A percentile compares a stretch with the other conserved stretches of the same genome.
Evolutionary conservation across 2,329 filamentous ascomycete species (phyloP).

Genomic region (Monilinia aucupariae): DNA sequence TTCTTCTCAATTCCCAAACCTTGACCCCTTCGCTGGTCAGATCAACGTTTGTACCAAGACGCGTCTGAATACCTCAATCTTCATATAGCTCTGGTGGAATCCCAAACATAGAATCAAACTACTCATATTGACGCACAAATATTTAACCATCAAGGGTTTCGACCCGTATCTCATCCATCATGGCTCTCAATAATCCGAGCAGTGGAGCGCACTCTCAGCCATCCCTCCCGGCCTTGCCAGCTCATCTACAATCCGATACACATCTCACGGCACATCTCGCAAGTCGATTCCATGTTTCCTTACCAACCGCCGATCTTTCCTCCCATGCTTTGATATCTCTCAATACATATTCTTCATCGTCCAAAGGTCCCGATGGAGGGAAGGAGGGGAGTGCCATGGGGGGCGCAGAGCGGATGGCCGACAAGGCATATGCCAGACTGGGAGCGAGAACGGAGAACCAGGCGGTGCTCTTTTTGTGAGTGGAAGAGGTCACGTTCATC

Average conservation of each 20-base stretch:
- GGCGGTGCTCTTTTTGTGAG: slow-evolving; percentile 86
- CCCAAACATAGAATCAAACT: background rate
- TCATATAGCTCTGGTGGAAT: background rate
- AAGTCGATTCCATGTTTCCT: slow-evolving; percentile 83
- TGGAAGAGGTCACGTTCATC: slow-evolving; percentile 26
- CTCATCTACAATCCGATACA: slow-evolving; percentile 73
- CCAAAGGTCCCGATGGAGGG: slow-evolving; percentile 81
- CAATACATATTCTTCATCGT: slow-evolving; percentile 89
- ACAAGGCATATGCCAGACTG: slow-evolving; percentile 76
- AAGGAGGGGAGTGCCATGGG: slow-evolving; percentile 90
- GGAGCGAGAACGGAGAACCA: slow-evolving; percentile 91
- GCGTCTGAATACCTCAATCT: background rate
- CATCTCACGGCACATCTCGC: slow-evolving; percentile 78
- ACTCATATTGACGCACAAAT: background rate
- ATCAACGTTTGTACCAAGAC: background rate
- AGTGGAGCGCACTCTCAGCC: slow-evolving; percentile 71
- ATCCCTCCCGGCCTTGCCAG: slow-evolving; percentile 80
- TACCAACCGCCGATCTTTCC: slow-evolving; percentile 82
- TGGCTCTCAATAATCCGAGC: slow-evolving; percentile 47
- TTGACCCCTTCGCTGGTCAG: background rate
- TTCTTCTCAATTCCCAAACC: background rate
- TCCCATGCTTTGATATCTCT: slow-evolving; percentile 87
- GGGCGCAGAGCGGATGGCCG: slow-evolving; percentile 86
- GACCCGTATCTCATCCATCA: slow-evolving; percentile 39
- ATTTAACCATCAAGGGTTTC: slow-evolving; percentile 24